Evolutionary conservation across 139 green algal species (phyloP).

Genomic region (Micractinium conductrix): DNA sequence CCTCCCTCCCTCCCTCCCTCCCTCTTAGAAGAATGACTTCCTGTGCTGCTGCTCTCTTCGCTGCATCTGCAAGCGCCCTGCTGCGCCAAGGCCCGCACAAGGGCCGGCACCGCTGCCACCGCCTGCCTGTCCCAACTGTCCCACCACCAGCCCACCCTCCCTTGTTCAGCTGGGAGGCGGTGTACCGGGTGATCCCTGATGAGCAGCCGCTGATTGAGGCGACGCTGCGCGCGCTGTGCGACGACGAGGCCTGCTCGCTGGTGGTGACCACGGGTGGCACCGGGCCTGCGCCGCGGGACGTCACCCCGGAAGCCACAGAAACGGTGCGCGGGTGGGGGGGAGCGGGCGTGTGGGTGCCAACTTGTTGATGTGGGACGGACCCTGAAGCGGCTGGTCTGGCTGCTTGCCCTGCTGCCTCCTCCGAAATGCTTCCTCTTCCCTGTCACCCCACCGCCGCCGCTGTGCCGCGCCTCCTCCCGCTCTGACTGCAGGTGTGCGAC

Average conservation of each 20-base stretch:
- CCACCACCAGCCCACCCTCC: background rate
- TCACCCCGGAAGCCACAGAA: conserved; percentile 95
- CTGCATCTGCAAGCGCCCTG: background rate
- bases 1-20: no score
- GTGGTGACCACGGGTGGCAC: conserved; percentile 92
- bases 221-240: conserved; percentile 83
- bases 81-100: background rate
- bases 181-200: conserved; percentile 86
- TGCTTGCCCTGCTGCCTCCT: background rate
- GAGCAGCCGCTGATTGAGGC: conserved; percentile 80
- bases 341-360: background rate
- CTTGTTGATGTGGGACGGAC: background rate
- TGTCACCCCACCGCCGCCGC: no score
- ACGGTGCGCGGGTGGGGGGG: conserved; percentile 46
- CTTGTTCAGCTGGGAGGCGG: conserved; percentile 68
- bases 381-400: background rate
- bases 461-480: no score
- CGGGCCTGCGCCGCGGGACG: conserved; percentile 83
- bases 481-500: conserved; percentile 68
- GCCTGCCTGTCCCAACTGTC: background rate
- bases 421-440: background rate
- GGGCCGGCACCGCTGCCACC: background rate
- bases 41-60: background rate
- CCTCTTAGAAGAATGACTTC: no score
- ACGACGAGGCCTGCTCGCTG: conserved; percentile 82